Evolutionary conservation across 2,329 filamentous ascomycete genomes (phyloP).

Genomic region (Juglanconis oblonga): DNA sequence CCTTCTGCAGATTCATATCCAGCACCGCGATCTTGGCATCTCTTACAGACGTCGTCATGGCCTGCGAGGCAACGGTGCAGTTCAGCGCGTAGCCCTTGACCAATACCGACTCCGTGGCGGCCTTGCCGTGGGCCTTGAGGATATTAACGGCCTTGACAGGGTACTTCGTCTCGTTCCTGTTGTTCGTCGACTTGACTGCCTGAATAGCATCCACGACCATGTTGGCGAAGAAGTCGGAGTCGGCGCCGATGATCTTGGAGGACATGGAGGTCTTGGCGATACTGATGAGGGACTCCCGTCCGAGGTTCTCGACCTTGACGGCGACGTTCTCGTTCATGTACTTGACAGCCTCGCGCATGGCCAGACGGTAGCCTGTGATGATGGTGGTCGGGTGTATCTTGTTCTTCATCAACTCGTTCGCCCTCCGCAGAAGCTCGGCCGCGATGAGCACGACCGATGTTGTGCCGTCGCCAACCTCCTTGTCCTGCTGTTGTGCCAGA

Average conservation of each 20-base stretch:
- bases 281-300: slow-evolving; percentile 84
- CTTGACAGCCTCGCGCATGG: slow-evolving; percentile 91
- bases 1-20: slow-evolving; percentile 98
- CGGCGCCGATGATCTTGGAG: slow-evolving; percentile 94
- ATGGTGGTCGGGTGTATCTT: slow-evolving; percentile 99
- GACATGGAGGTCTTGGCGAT: slow-evolving; percentile 99
- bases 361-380: slow-evolving; percentile 95
- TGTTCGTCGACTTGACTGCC: slow-evolving; percentile 90
- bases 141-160: slow-evolving; percentile 99
- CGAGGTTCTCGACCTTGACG: slow-evolving; percentile 89
- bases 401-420: slow-evolving; percentile 99
- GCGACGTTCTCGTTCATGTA: slow-evolving; percentile 99
- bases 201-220: slow-evolving; percentile 97
- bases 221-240: slow-evolving; percentile 94
- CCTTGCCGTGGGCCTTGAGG: slow-evolving; percentile 96
- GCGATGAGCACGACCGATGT: slow-evolving; percentile 98
- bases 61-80: slow-evolving; percentile 97
- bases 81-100: slow-evolving; percentile 97
- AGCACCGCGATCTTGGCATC: slow-evolving; percentile 96
- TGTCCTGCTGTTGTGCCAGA: slow-evolving; percentile 96
- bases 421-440: slow-evolving; percentile 86
- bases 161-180: slow-evolving; percentile 88
- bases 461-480: slow-evolving; percentile 97
- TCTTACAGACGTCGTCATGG: slow-evolving; percentile 88
- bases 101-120: slow-evolving; percentile 78